These are phyloP conservation scores for Mycena haematopus DNA, from an alignment of 768 basidiomycete species.

Conservation along the genomic window DNA sequence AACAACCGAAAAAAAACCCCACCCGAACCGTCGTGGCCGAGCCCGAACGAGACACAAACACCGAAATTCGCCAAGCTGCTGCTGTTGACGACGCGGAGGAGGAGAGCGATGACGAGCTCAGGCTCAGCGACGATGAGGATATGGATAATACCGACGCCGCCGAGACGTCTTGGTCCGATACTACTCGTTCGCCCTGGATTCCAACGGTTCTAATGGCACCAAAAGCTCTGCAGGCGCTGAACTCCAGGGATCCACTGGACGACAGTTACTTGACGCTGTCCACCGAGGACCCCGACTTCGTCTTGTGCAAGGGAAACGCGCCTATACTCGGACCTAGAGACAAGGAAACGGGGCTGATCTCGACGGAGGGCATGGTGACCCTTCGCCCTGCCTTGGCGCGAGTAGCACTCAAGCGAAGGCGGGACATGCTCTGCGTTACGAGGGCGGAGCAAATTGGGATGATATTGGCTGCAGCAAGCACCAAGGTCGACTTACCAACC, in stretches of 20 bases:
- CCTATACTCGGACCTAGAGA: background rate
- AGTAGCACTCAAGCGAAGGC: background rate
- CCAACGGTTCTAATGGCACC: background rate
- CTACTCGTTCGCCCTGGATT: background rate
- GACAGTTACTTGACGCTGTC: background rate
- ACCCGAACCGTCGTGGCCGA: background rate
- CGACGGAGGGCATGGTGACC: background rate
- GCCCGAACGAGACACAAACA: background rate
- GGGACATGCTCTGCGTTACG: background rate
- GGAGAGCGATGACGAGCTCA: constrained; percentile 5
- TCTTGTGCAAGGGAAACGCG: background rate
- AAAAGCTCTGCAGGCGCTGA: background rate
- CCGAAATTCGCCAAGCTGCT: background rate
- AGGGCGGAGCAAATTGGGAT: background rate
- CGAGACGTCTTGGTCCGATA: background rate
- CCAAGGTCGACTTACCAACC: background rate
- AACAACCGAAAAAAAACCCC: background rate
- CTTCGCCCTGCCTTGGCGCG: background rate
- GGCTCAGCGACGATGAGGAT: background rate
- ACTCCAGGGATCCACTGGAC: background rate
- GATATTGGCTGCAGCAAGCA: background rate
- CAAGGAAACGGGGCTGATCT: background rate
- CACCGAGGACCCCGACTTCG: background rate
- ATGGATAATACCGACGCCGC: background rate
- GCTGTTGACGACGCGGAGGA: background rate